These are phyloP conservation scores for Pleurotus salmoneostramineus DNA, from an alignment of 768 basidiomycete species.

Conservation along the genomic window DNA sequence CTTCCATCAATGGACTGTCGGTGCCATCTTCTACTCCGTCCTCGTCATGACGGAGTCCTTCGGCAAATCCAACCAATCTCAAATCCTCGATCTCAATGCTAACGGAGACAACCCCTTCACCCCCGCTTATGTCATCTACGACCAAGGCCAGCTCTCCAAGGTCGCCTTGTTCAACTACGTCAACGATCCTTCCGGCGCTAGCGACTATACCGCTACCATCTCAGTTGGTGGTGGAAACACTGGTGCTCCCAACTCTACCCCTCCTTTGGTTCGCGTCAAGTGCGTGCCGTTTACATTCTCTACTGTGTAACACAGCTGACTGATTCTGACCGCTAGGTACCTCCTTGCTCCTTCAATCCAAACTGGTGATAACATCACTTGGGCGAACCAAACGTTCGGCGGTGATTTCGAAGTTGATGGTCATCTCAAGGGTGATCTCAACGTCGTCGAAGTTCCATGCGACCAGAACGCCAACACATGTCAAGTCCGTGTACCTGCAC, in stretches of 20 bases:
- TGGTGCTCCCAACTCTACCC: constrained; percentile 32
- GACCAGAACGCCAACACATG: constrained; percentile 48
- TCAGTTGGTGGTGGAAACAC: constrained; percentile 39
- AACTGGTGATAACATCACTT: constrained; percentile 55
- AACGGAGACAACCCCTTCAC: constrained; percentile 51
- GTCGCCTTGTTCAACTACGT: constrained; percentile 74
- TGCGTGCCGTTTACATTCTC: constrained; percentile 26
- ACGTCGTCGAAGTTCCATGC: constrained; percentile 55
- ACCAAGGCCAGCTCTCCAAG: constrained; percentile 55
- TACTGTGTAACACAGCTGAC: constrained; percentile 10
- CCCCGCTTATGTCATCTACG: constrained; percentile 72
- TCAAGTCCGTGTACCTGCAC: constrained; percentile 58
- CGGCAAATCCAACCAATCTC: constrained; percentile 55
- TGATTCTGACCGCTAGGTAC: constrained; percentile 36
- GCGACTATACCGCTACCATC: constrained; percentile 49
- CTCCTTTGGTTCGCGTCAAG: constrained; percentile 53
- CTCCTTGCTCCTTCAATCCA: constrained; percentile 42
- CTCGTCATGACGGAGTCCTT: constrained; percentile 68
- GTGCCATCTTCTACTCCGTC: constrained; percentile 72
- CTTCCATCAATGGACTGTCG: constrained; percentile 71
- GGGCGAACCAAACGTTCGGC: constrained; percentile 45
- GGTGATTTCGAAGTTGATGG: constrained; percentile 61
- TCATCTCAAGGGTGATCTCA: constrained; percentile 44
- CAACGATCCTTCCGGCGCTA: constrained; percentile 54
- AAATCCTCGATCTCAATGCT: constrained; percentile 59